phyloP scores from a whole-genome alignment of 1,284 basidiomycete species.

The Ustilago crameri region DNA sequence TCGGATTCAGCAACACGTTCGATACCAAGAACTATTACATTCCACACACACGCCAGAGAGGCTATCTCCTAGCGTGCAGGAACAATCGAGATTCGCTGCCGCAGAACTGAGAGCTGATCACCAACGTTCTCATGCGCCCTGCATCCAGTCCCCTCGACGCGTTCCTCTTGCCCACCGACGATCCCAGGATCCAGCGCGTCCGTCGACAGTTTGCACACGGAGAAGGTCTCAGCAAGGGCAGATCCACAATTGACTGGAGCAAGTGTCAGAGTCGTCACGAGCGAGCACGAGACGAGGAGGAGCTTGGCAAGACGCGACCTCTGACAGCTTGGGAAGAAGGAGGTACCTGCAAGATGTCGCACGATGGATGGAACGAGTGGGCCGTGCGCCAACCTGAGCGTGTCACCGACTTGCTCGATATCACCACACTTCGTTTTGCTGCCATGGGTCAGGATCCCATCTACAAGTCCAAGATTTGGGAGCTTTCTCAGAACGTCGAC shows the following conservation, averaged over 20 bases:
- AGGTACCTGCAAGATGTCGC: conserved; percentile 86
- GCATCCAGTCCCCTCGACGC: conserved; percentile 90
- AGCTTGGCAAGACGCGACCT: conserved; percentile 83
- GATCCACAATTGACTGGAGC: conserved; percentile 79
- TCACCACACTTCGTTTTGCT: conserved; percentile 83
- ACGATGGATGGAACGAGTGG: conserved; percentile 96
- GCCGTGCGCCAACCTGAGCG: conserved; percentile 88
- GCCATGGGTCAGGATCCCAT: conserved; percentile 73
- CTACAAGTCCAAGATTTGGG: conserved; percentile 74
- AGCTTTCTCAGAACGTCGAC: conserved; percentile 91
- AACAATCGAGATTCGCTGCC: conserved; percentile 54
- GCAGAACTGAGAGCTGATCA: conserved; percentile 77
- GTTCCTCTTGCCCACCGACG: conserved; percentile 88
- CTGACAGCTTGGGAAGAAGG: conserved; percentile 94
- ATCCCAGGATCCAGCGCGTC: conserved; percentile 88
- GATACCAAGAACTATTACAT: conserved; percentile 96
- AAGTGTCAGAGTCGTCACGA: conserved; percentile 92
- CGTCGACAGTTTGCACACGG: conserved; percentile 73
- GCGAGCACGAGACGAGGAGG: conserved; percentile 84
- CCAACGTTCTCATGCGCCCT: conserved; percentile 79
- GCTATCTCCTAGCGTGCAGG: conserved; percentile 52
- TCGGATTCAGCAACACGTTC: conserved; percentile 73
- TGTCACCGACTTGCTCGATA: conserved; percentile 94
- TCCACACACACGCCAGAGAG: conserved; percentile 77
- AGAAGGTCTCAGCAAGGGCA: conserved; percentile 53